phyloP scores from a whole-genome alignment of 208 protist genomes.

The Leishmania braziliensis region DNA sequence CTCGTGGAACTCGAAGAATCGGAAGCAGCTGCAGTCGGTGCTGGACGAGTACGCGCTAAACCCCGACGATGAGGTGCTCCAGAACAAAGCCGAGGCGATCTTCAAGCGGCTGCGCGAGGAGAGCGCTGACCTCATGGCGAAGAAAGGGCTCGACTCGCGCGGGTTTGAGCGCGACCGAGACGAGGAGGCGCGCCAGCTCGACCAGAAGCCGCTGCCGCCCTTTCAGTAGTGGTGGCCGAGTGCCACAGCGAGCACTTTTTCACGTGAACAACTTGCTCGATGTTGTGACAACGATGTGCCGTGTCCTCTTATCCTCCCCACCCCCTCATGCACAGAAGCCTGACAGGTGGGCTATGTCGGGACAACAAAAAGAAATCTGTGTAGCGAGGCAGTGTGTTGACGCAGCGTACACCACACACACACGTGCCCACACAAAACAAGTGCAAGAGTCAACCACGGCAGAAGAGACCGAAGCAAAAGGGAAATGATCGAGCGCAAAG shows the following conservation, averaged over 20 bases:
- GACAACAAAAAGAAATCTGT: neutral
- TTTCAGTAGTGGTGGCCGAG: conserved; percentile 35
- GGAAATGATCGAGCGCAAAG: neutral
- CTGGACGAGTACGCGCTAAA: conserved; percentile 87
- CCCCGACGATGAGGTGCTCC: conserved; percentile 66
- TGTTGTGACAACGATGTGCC: neutral
- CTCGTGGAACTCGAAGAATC: conserved; percentile 73
- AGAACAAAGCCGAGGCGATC: conserved; percentile 72
- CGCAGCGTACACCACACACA: neutral
- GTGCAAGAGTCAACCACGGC: neutral
- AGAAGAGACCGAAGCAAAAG: neutral
- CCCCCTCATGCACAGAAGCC: neutral
- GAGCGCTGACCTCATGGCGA: conserved; percentile 64
- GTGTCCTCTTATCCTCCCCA: neutral
- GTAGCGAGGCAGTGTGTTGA: neutral
- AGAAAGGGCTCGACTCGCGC: conserved; percentile 56
- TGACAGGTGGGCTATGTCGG: neutral
- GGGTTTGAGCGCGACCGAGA: conserved; percentile 66
- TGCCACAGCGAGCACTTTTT: neutral
- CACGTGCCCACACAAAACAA: neutral
- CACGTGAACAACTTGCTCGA: neutral
- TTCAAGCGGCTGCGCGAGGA: conserved; percentile 76
- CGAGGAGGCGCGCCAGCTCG: conserved; percentile 48
- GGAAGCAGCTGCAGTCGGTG: conserved; percentile 68
- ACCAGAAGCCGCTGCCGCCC: conserved; percentile 75